Conservation (phyloP, 768 basidiomycete genomes). For the Auricularia cornea region DNA sequence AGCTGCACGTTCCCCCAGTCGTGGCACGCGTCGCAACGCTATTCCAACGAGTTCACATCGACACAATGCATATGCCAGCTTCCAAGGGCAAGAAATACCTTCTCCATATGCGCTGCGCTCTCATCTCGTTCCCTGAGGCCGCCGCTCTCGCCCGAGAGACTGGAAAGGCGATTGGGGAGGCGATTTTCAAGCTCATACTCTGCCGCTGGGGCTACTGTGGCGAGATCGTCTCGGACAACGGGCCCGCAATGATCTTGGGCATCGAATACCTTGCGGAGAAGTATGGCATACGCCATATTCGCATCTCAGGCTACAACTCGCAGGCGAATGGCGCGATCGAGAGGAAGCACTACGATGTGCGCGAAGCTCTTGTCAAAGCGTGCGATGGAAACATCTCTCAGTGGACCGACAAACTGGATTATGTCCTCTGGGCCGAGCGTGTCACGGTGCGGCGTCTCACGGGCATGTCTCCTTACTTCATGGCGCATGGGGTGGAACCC, state of each 20-base stretch:
- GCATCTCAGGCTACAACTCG: constrained; percentile 35
- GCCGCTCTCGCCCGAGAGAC: constrained; percentile 19
- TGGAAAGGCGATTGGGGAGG: neutral
- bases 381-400: constrained; percentile 17
- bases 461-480: constrained; percentile 16
- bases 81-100: constrained; percentile 27
- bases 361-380: constrained; percentile 24
- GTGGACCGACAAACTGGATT: constrained; percentile 8
- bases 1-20: constrained; percentile 15
- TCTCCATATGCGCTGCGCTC: constrained; percentile 28
- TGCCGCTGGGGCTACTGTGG: constrained; percentile 8
- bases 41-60: constrained; percentile 29
- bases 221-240: constrained; percentile 16
- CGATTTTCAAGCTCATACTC: constrained; percentile 16
- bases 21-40: constrained; percentile 12
- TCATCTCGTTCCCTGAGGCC: constrained; percentile 28
- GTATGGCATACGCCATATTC: constrained; percentile 17
- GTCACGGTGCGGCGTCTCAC: constrained; percentile 15
- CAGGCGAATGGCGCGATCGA: constrained; percentile 32
- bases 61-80: constrained; percentile 33
- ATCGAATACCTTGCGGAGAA: constrained; percentile 5
- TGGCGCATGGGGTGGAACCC: constrained; percentile 22
- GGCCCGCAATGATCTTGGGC: constrained; percentile 6
- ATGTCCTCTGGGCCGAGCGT: constrained; percentile 17
- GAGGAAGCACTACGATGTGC: constrained; percentile 20